Evolutionary conservation across 768 basidiomycete genomes (phyloP), one percentile per base, ranked within the genome.

Genomic region (Phlegmacium glaucopus): DNA sequence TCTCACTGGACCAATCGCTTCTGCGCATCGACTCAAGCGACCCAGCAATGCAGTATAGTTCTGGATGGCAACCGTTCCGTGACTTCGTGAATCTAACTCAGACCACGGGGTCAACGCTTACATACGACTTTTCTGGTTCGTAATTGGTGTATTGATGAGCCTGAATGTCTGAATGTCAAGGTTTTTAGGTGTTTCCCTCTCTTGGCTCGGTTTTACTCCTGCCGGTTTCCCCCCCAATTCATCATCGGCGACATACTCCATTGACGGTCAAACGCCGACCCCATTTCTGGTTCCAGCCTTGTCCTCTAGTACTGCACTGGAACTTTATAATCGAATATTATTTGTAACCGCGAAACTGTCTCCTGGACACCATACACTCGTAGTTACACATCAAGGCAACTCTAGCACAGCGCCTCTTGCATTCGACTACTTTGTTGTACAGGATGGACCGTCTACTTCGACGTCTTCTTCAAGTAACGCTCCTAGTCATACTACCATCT

Each of bases 101-200:
- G 36, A 53, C 42, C 10, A 34, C 22, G 6, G 60, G 60, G 6
- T 52, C 61, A 9, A 57, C 47, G 15, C 49, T 61, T 4, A 42
- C 51, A 4, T 56, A 64, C 25, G 49, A 55, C 34, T 65, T 67
- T 43, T 51, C 47, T 36, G 66, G 66, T 64, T 27, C 25, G 55
- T 42, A 7, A 35, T 1, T n/a, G 12, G 11, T 10, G 6, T 4
- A 13, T 37, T 45, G 7, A 28, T 26, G 15, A n/a, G n/a, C 6
- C 6, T 34, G 3, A n/a, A n/a, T 34, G 11, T n/a, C 32, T 3
- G 32, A 34, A n/a, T 34, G n/a, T n/a, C 10, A 34, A 34, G n/a
- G n/a, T n/a, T n/a, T n/a, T 15, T 11, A 68, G 67, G 67, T 15
- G 58, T 57, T 13, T 55, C 58, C 9, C 47, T 64, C 3, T 59